Evolutionary conservation across 805 yeast species (phyloP).

Genomic region (Yarrowia sp.): DNA sequence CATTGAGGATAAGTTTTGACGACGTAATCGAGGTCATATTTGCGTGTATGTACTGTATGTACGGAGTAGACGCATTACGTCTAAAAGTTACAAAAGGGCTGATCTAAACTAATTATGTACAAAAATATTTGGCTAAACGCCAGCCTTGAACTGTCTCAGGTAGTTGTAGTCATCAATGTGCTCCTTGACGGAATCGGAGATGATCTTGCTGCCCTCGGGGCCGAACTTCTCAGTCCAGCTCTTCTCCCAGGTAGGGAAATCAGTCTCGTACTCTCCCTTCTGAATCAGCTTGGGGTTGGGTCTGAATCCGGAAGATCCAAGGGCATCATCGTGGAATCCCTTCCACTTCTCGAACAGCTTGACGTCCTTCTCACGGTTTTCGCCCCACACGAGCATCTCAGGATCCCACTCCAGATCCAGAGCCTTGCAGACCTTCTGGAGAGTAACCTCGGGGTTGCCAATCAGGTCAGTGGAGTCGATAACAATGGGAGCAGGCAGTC

Average conservation of each 20-base stretch:
- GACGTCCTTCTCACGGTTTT: conserved; percentile 28
- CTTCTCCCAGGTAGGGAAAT: conserved; percentile 32
- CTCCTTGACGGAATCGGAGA: conserved; percentile 31
- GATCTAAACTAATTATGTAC: neutral
- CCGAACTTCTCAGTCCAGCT: conserved; percentile 29
- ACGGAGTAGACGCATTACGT: no score
- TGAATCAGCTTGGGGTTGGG: conserved; percentile 17
- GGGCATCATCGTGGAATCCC: conserved; percentile 35
- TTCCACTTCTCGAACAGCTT: conserved; percentile 34
- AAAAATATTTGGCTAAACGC: neutral
- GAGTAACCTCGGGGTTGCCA: conserved; percentile 31
- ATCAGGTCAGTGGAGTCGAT: conserved; percentile 33
- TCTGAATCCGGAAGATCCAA: conserved; percentile 32
- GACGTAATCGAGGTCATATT: no score
- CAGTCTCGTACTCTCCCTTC: conserved; percentile 28
- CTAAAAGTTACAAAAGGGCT: no score
- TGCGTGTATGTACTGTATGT: no score
- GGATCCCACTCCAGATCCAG: conserved; percentile 30
- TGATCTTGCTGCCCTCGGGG: conserved; percentile 20
- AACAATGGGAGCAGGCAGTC: conserved; percentile 29
- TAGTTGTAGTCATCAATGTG: conserved; percentile 33
- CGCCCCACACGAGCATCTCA: conserved; percentile 33
- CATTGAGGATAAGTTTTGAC: neutral
- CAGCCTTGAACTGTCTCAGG: conserved; percentile 30
- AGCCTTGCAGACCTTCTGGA: conserved; percentile 30